phyloP scores from a whole-genome alignment of 2,329 filamentous ascomycete species.

The Xylaria sp. region DNA sequence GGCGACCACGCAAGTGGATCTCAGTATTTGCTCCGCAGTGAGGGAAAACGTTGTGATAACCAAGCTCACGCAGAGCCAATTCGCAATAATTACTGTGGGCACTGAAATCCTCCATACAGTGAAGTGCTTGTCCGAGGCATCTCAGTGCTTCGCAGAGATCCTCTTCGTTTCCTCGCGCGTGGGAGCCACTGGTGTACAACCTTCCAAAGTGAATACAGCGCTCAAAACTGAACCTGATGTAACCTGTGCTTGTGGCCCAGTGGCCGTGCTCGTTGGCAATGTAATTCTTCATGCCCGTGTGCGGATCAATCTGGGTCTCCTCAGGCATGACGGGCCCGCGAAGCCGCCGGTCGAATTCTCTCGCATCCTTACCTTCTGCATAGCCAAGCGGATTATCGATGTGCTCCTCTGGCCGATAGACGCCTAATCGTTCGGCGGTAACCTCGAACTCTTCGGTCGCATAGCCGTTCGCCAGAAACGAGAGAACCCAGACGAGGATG shows the following conservation, averaged over 20 bases:
- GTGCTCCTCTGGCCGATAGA: constrained; percentile 81
- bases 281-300: constrained; percentile 99
- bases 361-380: constrained; percentile 86
- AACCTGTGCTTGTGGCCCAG: constrained; percentile 91
- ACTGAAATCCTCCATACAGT: constrained; percentile 82
- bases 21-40: constrained; percentile 76
- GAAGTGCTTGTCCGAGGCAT: constrained; percentile 79
- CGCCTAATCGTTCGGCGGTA: constrained; percentile 80
- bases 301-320: constrained; percentile 78
- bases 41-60: constrained; percentile 74
- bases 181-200: constrained; percentile 74
- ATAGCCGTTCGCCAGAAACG: constrained; percentile 84
- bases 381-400: constrained; percentile 86
- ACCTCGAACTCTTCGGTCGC: constrained; percentile 89
- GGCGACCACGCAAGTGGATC: constrained; percentile 72
- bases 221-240: constrained; percentile 79
- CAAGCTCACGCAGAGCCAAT: constrained; percentile 78
- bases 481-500: constrained; percentile 83
- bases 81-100: constrained; percentile 89
- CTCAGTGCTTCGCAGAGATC: constrained; percentile 84
- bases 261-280: constrained; percentile 89
- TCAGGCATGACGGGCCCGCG: constrained; percentile 78
- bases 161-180: constrained; percentile 73
- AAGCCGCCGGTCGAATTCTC: constrained; percentile 82
- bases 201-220: constrained; percentile 82